Percentiles rank a stretch among this genome's conserved stretches.
Conservation (phyloP, 371 early-diverging fungal species). For the Batkoa obscura region DNA sequence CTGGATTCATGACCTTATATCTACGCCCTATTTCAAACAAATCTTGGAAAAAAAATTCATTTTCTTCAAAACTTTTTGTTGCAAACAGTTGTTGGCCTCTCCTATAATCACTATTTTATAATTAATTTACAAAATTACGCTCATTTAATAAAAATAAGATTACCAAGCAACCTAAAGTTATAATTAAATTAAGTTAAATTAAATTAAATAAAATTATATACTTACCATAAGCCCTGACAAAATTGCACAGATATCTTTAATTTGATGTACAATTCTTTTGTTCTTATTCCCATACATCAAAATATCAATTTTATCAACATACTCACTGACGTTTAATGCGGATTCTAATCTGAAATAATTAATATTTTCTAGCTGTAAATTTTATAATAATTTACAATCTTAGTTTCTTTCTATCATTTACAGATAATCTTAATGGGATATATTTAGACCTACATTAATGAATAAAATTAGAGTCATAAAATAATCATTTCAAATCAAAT, state of each 20-base stretch:
- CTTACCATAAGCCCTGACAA: conserved; percentile 62
- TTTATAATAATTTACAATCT: conserved; percentile 30
- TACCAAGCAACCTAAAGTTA: conserved; percentile 5
- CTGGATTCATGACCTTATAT: conserved; percentile 96
- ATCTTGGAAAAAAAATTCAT: conserved; percentile 68
- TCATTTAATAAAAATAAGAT: background rate
- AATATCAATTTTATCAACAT: conserved; percentile 85
- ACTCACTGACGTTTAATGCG: conserved; percentile 64
- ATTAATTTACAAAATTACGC: conserved; percentile 7
- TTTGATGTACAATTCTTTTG: conserved; percentile 82
- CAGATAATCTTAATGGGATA: conserved; percentile 76
- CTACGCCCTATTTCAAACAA: conserved; percentile 93
- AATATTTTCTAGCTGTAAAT: background rate
- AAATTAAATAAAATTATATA: conserved; percentile 10
- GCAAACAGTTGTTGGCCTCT: conserved; percentile 75
- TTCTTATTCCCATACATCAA: conserved; percentile 59
- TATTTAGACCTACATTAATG: conserved; percentile 37
- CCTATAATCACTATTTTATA: conserved; percentile 43
- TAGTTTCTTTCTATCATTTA: conserved; percentile 71
- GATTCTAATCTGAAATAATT: conserved; percentile 46
- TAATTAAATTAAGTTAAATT: background rate
- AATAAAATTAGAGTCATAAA: background rate
- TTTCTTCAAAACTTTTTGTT: conserved; percentile 63
- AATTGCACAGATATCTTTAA: conserved; percentile 85
- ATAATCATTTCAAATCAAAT: no score